Evolutionary conservation across 2,329 filamentous ascomycete genomes (phyloP).

Genomic region (Fusarium ambrosium): DNA sequence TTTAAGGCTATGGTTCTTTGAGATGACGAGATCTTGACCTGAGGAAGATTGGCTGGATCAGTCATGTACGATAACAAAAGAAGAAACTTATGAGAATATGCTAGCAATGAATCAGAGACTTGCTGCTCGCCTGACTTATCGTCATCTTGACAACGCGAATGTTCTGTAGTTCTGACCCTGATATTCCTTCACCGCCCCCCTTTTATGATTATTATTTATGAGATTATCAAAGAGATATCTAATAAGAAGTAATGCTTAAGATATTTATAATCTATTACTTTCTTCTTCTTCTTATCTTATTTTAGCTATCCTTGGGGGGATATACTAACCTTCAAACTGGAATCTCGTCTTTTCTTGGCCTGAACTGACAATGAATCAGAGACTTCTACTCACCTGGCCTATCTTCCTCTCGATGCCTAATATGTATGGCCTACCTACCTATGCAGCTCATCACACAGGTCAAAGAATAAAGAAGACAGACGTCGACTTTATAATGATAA

Average conservation of each 20-base stretch:
- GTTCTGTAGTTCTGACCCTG: neutral
- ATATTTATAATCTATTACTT: too few species aligned
- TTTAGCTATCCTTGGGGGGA: too few species aligned
- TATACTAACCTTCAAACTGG: too few species aligned
- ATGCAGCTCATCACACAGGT: too few species aligned
- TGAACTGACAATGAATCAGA: too few species aligned
- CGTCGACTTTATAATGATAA: neutral
- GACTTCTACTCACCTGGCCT: too few species aligned
- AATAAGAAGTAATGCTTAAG: too few species aligned
- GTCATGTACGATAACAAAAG: conserved; percentile 12
- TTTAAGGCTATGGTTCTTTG: conserved; percentile 35
- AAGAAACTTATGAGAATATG: conserved; percentile 9
- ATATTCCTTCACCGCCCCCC: too few species aligned
- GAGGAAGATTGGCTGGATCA: conserved; percentile 25
- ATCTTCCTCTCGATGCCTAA: too few species aligned
- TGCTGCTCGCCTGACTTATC: neutral
- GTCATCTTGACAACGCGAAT: neutral
- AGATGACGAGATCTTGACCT: conserved; percentile 16
- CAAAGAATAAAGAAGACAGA: neutral
- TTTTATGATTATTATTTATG: too few species aligned
- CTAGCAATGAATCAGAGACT: conserved; percentile 29
- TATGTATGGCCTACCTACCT: neutral
- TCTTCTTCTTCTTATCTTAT: too few species aligned
- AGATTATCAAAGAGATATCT: neutral
- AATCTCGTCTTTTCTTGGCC: too few species aligned